phyloP scores from a whole-genome alignment of 2,329 filamentous ascomycete species.

The Daldinia sp. region DNA sequence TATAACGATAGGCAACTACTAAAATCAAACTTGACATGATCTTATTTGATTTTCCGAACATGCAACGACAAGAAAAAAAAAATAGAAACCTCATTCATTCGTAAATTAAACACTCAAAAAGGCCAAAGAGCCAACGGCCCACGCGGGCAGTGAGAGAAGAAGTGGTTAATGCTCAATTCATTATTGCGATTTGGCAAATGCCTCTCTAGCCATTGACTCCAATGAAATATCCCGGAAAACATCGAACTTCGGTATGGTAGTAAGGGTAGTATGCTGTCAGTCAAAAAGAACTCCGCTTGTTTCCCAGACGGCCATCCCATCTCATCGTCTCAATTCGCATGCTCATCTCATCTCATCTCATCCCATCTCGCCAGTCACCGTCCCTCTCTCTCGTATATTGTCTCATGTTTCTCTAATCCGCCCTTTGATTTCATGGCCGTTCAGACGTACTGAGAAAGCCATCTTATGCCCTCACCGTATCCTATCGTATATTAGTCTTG shows the following conservation, averaged over 20 bases:
- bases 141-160: background rate
- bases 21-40: background rate
- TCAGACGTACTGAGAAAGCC: conserved; percentile 91
- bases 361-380: too few relatives aligned
- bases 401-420: conserved; percentile 6
- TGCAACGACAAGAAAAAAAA: background rate
- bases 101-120: background rate
- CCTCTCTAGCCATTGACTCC: conserved; percentile 47
- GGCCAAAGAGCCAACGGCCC: background rate
- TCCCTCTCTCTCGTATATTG: conserved; percentile 13
- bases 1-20: background rate
- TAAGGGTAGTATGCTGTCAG: conserved; percentile 39
- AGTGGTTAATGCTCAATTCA: conserved; percentile 32
- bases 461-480: conserved; percentile 90
- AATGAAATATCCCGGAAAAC: conserved; percentile 43
- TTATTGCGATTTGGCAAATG: conserved; percentile 41
- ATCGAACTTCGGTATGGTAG: conserved; percentile 39
- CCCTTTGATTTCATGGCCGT: conserved; percentile 39
- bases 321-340: conserved; percentile 29
- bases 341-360: too few relatives aligned
- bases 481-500: conserved; percentile 54
- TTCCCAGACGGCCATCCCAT: conserved; percentile 36
- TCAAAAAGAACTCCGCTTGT: conserved; percentile 38
- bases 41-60: background rate
- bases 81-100: background rate